These are phyloP conservation scores for Cystobasidium onofrii DNA, from an alignment of 768 basidiomycete genomes.

Conservation along the genomic window DNA sequence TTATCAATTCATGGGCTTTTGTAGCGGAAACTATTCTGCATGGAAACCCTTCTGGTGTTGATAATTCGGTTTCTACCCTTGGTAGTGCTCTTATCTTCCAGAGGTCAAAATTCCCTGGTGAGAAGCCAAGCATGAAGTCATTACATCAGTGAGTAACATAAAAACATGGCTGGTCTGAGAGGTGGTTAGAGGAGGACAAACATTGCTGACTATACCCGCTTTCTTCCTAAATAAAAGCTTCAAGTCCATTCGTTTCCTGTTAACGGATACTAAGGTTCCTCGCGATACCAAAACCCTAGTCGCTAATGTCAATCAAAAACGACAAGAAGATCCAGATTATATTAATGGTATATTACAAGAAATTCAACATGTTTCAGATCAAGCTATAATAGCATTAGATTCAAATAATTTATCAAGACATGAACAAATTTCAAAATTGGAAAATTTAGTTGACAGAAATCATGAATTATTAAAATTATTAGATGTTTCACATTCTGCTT, in stretches of 20 bases:
- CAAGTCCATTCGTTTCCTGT: conserved; percentile 76
- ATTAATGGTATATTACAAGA: conserved; percentile 67
- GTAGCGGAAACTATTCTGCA: conserved; percentile 91
- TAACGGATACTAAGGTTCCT: conserved; percentile 87
- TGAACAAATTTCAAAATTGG: conserved; percentile 58
- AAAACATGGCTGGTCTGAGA: too few species aligned
- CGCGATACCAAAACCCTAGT: conserved; percentile 91
- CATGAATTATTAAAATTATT: conserved; percentile 73
- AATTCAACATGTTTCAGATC: conserved; percentile 77
- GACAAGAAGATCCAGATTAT: conserved; percentile 74
- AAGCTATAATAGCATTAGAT: conserved; percentile 65
- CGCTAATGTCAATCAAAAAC: conserved; percentile 67
- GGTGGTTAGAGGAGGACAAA: too few species aligned
- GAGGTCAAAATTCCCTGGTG: conserved; percentile 57
- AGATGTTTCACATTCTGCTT: conserved; percentile 78
- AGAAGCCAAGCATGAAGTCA: conserved; percentile 70
- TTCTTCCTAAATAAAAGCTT: conserved; percentile 57
- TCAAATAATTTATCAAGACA: conserved; percentile 64
- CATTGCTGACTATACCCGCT: conserved; percentile 6
- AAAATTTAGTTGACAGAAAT: conserved; percentile 80
- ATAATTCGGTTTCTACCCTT: conserved; percentile 85
- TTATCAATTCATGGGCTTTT: conserved; percentile 88
- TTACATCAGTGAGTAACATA: conserved; percentile 76
- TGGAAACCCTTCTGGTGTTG: conserved; percentile 93
- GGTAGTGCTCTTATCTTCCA: conserved; percentile 90